phyloP scores from a whole-genome alignment of 2,329 filamentous ascomycete genomes.

The Dothistroma pini region DNA sequence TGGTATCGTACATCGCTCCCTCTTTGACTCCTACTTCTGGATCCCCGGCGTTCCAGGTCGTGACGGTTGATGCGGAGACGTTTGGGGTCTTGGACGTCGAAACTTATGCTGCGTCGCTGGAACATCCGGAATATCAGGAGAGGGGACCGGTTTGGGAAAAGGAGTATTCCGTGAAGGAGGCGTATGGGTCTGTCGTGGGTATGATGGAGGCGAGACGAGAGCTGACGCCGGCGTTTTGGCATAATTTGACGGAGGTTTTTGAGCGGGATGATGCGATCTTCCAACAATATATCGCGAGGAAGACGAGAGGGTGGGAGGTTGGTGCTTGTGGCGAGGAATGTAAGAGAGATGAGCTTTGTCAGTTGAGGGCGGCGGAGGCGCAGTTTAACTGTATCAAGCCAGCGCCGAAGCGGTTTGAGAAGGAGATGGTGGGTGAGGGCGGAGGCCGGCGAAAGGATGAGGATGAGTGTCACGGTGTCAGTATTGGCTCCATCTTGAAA shows the following conservation, averaged over 20 bases:
- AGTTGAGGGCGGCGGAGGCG: slow-evolving; percentile 50
- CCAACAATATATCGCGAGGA: slow-evolving; percentile 46
- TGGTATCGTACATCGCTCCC: slow-evolving; percentile 54
- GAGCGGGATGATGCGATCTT: slow-evolving; percentile 45
- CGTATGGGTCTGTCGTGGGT: slow-evolving; percentile 45
- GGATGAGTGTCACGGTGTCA: background rate
- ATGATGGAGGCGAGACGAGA: slow-evolving; percentile 40
- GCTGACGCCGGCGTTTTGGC: slow-evolving; percentile 58
- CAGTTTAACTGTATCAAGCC: slow-evolving; percentile 48
- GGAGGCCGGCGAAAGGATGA: background rate
- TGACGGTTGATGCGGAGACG: slow-evolving; percentile 56
- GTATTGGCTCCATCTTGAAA: background rate
- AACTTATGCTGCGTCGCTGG: slow-evolving; percentile 55
- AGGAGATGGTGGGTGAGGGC: background rate
- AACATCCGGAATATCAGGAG: slow-evolving; percentile 41
- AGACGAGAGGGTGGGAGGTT: slow-evolving; percentile 46
- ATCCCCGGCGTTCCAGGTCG: slow-evolving; percentile 56
- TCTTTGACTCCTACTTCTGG: slow-evolving; percentile 55
- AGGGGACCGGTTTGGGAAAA: slow-evolving; percentile 50
- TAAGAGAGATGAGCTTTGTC: slow-evolving; percentile 48
- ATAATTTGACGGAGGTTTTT: slow-evolving; percentile 52
- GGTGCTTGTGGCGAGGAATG: slow-evolving; percentile 45
- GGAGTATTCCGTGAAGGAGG: slow-evolving; percentile 55
- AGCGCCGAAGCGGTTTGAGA: background rate
- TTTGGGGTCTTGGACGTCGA: slow-evolving; percentile 54